phyloP scores from a whole-genome alignment of 768 basidiomycete genomes.

The Tephrocybe sp. region DNA sequence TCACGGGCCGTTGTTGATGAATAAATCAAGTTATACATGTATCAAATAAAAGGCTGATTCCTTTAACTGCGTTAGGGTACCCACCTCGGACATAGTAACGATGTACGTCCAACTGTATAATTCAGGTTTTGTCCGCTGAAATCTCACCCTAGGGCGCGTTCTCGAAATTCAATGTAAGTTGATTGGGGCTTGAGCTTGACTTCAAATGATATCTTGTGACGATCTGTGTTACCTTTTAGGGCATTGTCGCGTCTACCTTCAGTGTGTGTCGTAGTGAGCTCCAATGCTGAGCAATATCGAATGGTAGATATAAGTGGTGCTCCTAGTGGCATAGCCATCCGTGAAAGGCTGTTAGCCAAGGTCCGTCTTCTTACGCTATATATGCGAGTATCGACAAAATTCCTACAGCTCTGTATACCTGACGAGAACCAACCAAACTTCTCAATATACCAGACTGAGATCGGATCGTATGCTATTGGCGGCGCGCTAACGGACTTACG shows the following conservation, averaged over 20 bases:
- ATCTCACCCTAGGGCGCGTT: slow-evolving; percentile 10
- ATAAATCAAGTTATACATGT: slow-evolving; percentile 16
- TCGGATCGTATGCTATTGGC: slow-evolving; percentile 43
- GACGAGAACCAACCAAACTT: slow-evolving; percentile 38
- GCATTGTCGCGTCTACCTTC: slow-evolving; percentile 27
- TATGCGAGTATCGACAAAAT: not conserved
- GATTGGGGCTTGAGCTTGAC: not conserved
- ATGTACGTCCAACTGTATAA: slow-evolving; percentile 11
- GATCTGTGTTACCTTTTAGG: slow-evolving; percentile 11
- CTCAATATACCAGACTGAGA: slow-evolving; percentile 49
- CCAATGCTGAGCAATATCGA: slow-evolving; percentile 49
- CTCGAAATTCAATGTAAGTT: slow-evolving; percentile 16
- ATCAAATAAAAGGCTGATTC: slow-evolving; percentile 11
- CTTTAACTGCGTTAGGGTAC: slow-evolving; percentile 13
- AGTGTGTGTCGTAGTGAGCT: slow-evolving; percentile 47
- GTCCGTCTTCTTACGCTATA: slow-evolving; percentile 21
- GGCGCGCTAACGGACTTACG: slow-evolving; percentile 38
- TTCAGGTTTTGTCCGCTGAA: not conserved
- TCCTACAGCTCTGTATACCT: slow-evolving; percentile 40
- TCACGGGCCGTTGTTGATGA: slow-evolving; percentile 22
- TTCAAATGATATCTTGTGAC: not conserved
- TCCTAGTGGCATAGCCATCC: slow-evolving; percentile 41
- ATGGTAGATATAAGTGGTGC: slow-evolving; percentile 51
- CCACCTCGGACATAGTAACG: slow-evolving; percentile 9
- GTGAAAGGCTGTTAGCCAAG: slow-evolving; percentile 46